phyloP scores from a whole-genome alignment of 179 eudicot genomes.

The Monotropa hypopitys region DNA sequence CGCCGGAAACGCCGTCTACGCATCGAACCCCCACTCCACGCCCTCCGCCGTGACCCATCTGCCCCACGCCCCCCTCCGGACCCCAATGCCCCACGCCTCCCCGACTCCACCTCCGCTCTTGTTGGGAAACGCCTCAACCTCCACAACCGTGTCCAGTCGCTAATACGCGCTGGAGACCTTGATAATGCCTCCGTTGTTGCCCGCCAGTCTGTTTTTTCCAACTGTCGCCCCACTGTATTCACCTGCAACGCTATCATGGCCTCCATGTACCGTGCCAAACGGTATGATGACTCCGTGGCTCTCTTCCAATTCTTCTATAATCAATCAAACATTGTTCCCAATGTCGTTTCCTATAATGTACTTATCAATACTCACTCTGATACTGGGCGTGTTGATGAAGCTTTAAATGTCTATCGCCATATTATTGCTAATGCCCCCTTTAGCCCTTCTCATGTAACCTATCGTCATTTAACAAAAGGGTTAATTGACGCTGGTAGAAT shows the following conservation, averaged over 20 bases:
- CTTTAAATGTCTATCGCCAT: conserved; percentile 32
- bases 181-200: conserved; percentile 44
- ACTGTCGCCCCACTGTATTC: conserved; percentile 69
- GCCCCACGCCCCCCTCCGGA: conserved; percentile 23
- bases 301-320: conserved; percentile 63
- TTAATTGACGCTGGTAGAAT: conserved; percentile 50
- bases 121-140: conserved; percentile 74
- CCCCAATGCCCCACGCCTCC: conserved; percentile 34
- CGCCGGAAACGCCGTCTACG: conserved; percentile 58
- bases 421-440: conserved; percentile 52
- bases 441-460: conserved; percentile 64
- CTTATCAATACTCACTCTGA: conserved; percentile 54
- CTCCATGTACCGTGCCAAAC: conserved; percentile 48
- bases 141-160: conserved; percentile 78
- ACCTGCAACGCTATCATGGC: conserved; percentile 77
- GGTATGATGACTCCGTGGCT: conserved; percentile 49
- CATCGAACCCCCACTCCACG: conserved; percentile 72
- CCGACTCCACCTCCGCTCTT: conserved; percentile 48
- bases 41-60: conserved; percentile 55
- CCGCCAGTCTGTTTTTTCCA: conserved; percentile 54
- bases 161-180: conserved; percentile 70
- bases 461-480: conserved; percentile 68
- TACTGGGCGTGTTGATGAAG: conserved; percentile 38
- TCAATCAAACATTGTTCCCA: conserved; percentile 55
- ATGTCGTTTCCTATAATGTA: conserved; percentile 61